Evolutionary conservation across 768 basidiomycete species (phyloP).

Genomic region (Leccinum ochraceum): DNA sequence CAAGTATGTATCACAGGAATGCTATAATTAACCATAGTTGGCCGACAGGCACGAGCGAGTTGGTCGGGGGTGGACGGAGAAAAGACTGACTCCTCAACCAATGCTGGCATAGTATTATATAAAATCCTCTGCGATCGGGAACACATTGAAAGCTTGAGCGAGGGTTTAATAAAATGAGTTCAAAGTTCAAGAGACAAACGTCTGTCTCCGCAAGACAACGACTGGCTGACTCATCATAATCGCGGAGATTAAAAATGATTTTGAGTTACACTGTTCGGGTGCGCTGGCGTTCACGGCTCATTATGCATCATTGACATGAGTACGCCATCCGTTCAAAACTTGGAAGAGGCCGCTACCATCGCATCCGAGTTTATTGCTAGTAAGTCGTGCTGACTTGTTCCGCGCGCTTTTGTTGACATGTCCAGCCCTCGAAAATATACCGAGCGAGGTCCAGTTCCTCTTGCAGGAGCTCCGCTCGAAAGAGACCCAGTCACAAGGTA

Average conservation of each 20-base stretch:
- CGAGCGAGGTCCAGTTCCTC: conserved; percentile 47
- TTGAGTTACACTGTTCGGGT: conserved; percentile 3
- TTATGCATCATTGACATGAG: conserved; percentile 25
- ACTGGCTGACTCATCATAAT: conserved; percentile 18
- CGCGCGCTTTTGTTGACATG: neutral
- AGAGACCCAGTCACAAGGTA: conserved; percentile 45
- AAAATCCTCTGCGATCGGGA: neutral
- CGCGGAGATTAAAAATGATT: conserved; percentile 25
- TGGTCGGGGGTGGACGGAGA: neutral
- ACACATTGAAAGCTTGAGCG: neutral
- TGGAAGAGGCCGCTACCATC: conserved; percentile 51
- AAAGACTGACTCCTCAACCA: neutral
- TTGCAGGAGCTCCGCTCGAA: conserved; percentile 50
- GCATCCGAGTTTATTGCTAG: conserved; percentile 52
- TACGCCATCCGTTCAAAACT: conserved; percentile 36
- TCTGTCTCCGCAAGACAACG: too few species aligned
- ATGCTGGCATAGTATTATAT: neutral
- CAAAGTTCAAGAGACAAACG: too few species aligned
- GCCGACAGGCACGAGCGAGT: neutral
- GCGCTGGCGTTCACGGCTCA: conserved; percentile 1
- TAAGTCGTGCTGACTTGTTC: conserved; percentile 25
- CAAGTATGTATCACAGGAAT: neutral
- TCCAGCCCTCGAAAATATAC: conserved; percentile 51
- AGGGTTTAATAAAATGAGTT: neutral
- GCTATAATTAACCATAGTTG: neutral